Evolutionary conservation across 352 stramenopile species (phyloP), one percentile per base, ranked within the genome.

Genomic region (Phytophthora rubi): DNA sequence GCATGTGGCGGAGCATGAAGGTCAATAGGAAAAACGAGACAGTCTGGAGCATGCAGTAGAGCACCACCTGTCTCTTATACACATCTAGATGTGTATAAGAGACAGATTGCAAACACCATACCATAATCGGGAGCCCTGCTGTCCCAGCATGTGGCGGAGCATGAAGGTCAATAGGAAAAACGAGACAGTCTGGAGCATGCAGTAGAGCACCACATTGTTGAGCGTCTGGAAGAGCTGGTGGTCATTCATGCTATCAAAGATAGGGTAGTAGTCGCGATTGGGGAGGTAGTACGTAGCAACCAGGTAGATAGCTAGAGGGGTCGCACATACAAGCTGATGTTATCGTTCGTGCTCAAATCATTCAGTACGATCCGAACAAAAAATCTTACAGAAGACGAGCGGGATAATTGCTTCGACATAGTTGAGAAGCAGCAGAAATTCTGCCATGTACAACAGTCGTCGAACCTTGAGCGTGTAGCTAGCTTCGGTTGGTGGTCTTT

Each of bases 211-310:
- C 21, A 63, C 52, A 15, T 61, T 61, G 4, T 32, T 12, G 12
- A 59, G 42, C 28, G 65, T 62, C 0, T 45, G 12, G n/a, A 49
- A 10, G 5, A 70, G 47, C 8, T 63, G n/a, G 8, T 65, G 32
- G 0, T 49, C 15, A 9, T 49, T 6, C 54, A 52, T 52, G 32
- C 49, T 39, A 6, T 49, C 15, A 23, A 63, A 57, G 0, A 53
- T 48, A 3, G 44, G 9, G 52, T 72, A 72, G 44, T 67, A 72
- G 1, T 53, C 35, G 6, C 39, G 57, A 26, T 72, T 72, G 7
- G 65, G 65, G 9, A 72, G 51, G 13, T 37, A 28, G 42, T 53
- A 67, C 6, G 57, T 30, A 4, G 47, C 21, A 10, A 53, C 4
- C 6, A 70, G 9, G 62, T 54, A 70, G 8, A 32, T 52, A 4